These are phyloP conservation scores for Paraphaeosphaeria minitans DNA, from an alignment of 2,329 filamentous ascomycete species.

Conservation along the genomic window DNA sequence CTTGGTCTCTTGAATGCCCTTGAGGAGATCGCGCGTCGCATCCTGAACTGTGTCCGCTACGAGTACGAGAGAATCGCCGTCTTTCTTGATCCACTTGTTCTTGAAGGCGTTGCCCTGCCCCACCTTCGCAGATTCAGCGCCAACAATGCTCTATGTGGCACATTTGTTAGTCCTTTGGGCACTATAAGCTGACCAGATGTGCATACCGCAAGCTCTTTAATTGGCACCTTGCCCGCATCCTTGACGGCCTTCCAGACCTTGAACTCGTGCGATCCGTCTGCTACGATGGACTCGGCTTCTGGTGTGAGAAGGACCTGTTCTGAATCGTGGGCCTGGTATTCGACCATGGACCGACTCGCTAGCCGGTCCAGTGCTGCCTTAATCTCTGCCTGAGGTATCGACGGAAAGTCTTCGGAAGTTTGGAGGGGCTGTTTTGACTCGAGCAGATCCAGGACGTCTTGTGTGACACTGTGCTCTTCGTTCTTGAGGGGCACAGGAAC, in stretches of 20 bases:
- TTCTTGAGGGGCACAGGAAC: constrained; percentile 52
- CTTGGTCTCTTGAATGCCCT: constrained; percentile 71
- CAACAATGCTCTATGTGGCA: constrained; percentile 63
- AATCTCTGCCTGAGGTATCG: constrained; percentile 58
- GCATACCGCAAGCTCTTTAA: constrained; percentile 55
- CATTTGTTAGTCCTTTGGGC: constrained; percentile 25
- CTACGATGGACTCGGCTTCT: constrained; percentile 77
- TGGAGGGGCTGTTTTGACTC: constrained; percentile 56
- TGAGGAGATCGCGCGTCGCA: constrained; percentile 75
- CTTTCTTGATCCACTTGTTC: constrained; percentile 70
- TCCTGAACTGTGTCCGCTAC: constrained; percentile 77
- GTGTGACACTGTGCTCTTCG: constrained; percentile 62
- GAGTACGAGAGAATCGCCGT: constrained; percentile 60
- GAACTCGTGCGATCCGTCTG: constrained; percentile 57
- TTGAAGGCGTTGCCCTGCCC: constrained; percentile 96
- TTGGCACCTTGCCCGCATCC: constrained; percentile 50
- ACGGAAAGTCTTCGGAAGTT: constrained; percentile 57
- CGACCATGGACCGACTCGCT: constrained; percentile 81
- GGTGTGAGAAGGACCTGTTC: constrained; percentile 78
- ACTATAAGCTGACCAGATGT: background rate
- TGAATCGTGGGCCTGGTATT: constrained; percentile 80
- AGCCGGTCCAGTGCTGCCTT: constrained; percentile 91
- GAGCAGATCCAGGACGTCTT: constrained; percentile 79
- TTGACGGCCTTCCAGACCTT: constrained; percentile 57
- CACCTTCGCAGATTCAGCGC: constrained; percentile 77